Evolutionary conservation across 1,139 yeast genomes (phyloP).

Genomic region (Nakaseomyces delphensis): DNA sequence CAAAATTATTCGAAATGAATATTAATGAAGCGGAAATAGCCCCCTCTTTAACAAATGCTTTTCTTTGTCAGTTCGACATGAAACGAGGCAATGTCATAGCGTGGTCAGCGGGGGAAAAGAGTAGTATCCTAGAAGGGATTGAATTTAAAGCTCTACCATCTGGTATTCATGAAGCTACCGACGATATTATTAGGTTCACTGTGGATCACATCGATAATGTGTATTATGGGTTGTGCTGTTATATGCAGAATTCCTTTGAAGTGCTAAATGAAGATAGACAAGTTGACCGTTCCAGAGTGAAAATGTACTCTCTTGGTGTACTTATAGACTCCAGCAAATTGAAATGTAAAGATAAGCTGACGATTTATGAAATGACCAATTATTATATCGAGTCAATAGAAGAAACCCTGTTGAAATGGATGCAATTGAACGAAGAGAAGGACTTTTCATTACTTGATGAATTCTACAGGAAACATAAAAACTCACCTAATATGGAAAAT

Average conservation of each 20-base stretch:
- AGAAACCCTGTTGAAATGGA: slow-evolving; percentile 34
- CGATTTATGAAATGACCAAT: not conserved
- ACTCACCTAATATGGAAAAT: not conserved
- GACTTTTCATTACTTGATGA: slow-evolving; percentile 29
- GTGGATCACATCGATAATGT: slow-evolving; percentile 28
- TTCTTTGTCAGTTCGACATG: slow-evolving; percentile 28
- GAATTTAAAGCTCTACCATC: slow-evolving; percentile 77
- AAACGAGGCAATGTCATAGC: slow-evolving; percentile 27
- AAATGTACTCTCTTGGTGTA: slow-evolving; percentile 59
- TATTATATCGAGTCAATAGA: slow-evolving; percentile 30
- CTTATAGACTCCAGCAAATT: slow-evolving; percentile 37
- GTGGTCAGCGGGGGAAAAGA: slow-evolving; percentile 20
- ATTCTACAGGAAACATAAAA: not conserved
- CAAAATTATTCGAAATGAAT: not conserved
- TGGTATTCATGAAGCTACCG: slow-evolving; percentile 58
- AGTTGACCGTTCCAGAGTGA: slow-evolving; percentile 44
- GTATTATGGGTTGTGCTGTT: slow-evolving; percentile 43
- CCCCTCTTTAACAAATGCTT: slow-evolving; percentile 16
- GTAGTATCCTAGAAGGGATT: slow-evolving; percentile 33
- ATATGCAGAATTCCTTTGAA: slow-evolving; percentile 36
- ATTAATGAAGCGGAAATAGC: not conserved
- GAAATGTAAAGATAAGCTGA: not conserved
- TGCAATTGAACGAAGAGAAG: slow-evolving; percentile 13
- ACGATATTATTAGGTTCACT: slow-evolving; percentile 48
- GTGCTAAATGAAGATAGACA: slow-evolving; percentile 18